A percentile compares a stretch with the other conserved stretches of the same genome.
phyloP scores from a whole-genome alignment of 1,139 yeast species.

The Taiozyma onychis region DNA sequence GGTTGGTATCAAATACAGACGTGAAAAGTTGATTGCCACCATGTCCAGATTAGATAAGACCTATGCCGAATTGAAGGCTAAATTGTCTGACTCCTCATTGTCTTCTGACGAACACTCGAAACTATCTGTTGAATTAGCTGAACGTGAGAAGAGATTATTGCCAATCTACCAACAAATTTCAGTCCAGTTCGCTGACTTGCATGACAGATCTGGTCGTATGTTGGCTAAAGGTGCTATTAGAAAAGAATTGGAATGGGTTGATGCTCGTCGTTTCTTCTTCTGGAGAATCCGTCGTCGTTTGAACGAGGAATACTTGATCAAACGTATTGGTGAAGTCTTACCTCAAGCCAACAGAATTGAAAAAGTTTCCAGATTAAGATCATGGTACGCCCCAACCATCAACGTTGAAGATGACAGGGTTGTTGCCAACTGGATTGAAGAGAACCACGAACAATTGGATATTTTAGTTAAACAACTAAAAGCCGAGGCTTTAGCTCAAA shows the following conservation, averaged over 20 bases:
- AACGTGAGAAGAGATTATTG: slow-evolving; percentile 72
- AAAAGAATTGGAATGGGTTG: slow-evolving; percentile 77
- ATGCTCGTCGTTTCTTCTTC: slow-evolving; percentile 94
- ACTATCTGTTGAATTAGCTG: slow-evolving; percentile 59
- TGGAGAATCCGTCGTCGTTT: slow-evolving; percentile 98
- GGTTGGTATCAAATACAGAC: slow-evolving; percentile 96
- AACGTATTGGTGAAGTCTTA: slow-evolving; percentile 63
- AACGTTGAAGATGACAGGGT: slow-evolving; percentile 70
- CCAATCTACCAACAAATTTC: slow-evolving; percentile 92
- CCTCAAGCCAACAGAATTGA: slow-evolving; percentile 66
- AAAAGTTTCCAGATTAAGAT: slow-evolving; percentile 78
- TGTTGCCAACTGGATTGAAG: slow-evolving; percentile 85
- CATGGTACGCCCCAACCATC: slow-evolving; percentile 76
- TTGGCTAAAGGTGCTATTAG: slow-evolving; percentile 87
- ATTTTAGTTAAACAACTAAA: slow-evolving; percentile 59
- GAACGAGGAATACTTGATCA: slow-evolving; percentile 83
- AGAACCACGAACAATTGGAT: slow-evolving; percentile 61
- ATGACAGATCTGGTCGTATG: slow-evolving; percentile 97
- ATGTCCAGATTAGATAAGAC: slow-evolving; percentile 84
- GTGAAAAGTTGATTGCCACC: slow-evolving; percentile 81
- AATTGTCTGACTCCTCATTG: slow-evolving; percentile 47
- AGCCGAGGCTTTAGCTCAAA: slow-evolving; percentile 57
- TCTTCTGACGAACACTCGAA: slow-evolving; percentile 61
- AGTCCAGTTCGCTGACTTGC: slow-evolving; percentile 95
- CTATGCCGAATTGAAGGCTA: slow-evolving; percentile 61